Evolutionary conservation across 148 eudicot genomes (phyloP).

Genomic region (Rhododendron williamsianum): DNA sequence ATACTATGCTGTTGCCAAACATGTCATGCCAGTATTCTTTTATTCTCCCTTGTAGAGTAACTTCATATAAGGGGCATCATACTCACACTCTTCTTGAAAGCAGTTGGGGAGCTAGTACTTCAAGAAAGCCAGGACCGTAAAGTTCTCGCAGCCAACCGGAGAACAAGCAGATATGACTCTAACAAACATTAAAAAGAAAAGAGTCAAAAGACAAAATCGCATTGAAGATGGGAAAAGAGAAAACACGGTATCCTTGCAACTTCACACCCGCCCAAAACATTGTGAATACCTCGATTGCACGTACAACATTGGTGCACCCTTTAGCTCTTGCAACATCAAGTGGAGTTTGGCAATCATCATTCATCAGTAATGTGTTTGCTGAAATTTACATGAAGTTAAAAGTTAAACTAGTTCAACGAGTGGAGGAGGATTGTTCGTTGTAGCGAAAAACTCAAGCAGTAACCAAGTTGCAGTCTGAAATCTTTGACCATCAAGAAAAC

Average conservation of each 20-base stretch:
- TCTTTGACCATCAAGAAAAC: background rate
- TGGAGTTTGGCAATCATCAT: constrained; percentile 92
- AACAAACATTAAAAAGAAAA: constrained; percentile 18
- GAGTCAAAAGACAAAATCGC: background rate
- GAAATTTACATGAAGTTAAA: constrained; percentile 17
- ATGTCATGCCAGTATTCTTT: background rate
- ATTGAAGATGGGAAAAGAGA: background rate
- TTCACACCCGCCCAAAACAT: background rate
- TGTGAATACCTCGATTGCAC: constrained; percentile 70
- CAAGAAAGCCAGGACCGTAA: constrained; percentile 85
- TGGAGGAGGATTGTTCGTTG: background rate
- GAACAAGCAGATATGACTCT: constrained; percentile 87
- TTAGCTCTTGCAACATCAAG: constrained; percentile 83
- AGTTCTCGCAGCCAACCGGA: constrained; percentile 92
- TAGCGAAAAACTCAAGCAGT: background rate
- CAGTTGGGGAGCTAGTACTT: constrained; percentile 71
- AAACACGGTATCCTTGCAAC: background rate
- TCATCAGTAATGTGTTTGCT: constrained; percentile 90
- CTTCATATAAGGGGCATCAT: background rate
- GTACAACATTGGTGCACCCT: constrained; percentile 67
- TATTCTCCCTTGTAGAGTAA: background rate
- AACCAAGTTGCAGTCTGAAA: background rate
- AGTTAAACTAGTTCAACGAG: background rate
- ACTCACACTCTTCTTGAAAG: constrained; percentile 90
- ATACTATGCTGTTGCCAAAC: background rate